These are phyloP conservation scores for Volvariella surrecta DNA, from an alignment of 1,284 basidiomycete species.

Conservation along the genomic window DNA sequence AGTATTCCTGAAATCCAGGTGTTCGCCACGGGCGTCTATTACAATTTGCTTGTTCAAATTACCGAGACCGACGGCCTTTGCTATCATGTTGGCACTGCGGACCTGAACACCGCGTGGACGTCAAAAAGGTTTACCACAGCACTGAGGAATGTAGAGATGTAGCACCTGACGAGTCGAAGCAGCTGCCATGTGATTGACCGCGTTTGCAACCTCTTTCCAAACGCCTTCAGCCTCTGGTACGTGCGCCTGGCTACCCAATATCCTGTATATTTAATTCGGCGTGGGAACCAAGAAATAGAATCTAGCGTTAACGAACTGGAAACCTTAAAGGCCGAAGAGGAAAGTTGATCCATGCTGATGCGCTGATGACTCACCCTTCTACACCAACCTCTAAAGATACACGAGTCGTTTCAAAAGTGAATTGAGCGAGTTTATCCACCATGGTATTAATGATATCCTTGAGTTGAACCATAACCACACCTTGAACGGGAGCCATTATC, in stretches of 20 bases:
- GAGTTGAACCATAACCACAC: conserved; percentile 96
- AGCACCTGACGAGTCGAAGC: conserved; percentile 90
- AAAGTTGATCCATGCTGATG: too few species aligned
- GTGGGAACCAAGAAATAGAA: too few species aligned
- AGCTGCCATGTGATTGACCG: conserved; percentile 86
- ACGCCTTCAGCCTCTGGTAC: conserved; percentile 92
- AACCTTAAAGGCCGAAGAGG: conserved; percentile 7
- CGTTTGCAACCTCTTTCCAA: conserved; percentile 85
- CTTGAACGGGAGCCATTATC: conserved; percentile 94
- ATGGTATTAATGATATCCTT: conserved; percentile 98
- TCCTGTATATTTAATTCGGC: conserved; percentile 38
- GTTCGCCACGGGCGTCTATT: conserved; percentile 94
- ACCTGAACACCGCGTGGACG: too few species aligned
- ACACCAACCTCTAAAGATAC: conserved; percentile 91
- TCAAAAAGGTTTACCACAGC: too few species aligned
- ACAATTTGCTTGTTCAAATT: conserved; percentile 96
- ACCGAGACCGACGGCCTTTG: conserved; percentile 95
- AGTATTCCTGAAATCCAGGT: conserved; percentile 94
- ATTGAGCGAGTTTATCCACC: conserved; percentile 79
- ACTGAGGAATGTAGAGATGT: too few species aligned
- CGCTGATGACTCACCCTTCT: conserved; percentile 75
- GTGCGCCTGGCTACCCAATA: conserved; percentile 87
- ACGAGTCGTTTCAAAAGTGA: conserved; percentile 79
- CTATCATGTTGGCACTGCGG: conserved; percentile 82
- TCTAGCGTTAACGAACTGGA: conserved; percentile 3